Base-by-base conservation (phyloP, 2,329 filamentous ascomycete species). In the Ceratocystis smalleyi region DNA sequence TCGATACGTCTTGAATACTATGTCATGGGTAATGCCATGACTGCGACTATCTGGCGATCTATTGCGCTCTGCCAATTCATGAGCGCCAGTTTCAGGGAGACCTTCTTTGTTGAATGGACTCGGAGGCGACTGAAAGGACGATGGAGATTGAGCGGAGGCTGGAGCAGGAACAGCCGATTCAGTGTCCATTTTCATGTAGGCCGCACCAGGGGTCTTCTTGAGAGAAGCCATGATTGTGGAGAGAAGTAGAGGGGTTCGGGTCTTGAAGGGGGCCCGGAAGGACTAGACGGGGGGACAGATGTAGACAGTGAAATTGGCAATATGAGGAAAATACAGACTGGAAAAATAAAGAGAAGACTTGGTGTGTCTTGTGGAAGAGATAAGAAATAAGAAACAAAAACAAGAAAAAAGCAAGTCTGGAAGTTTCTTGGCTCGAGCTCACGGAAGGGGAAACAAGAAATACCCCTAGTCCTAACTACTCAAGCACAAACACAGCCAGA, bases 1-100 rank as follows among this genome's bases (percentile, higher is more conserved):
- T 75, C 88, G 92, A 73, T 97, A 97, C 10, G 75, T 77, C 63
- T 73, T 73, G 64, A 77, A 78, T 66, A 63, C 40, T 30, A 65
- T 19, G 51, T 59, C 43, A 10, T 64, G 63, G 22, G 54, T 62
- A 32, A 30, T 32, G 10, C 24, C 40, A 22, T 63, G 60, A 35
- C 43, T 3, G 19, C 61, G 45, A n/a, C 60, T 63, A 40, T 62
- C 59, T 15, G 64, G 61, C n/a, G 64, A 43, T 32, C 30, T 43
- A 43, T 60, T 65, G 30, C 64, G 45, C 22, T 24, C 43, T 30
- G 51, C 8, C 17, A 54, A 17, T 40, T 59, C 64, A 47, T 47
- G 35, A 7, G 45, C 57, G 30, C 54, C 54, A 8, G 54, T 27
- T 30, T 57, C 54, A 57, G 32, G 27, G n/a, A 57, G 35, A n/a